phyloP scores from a whole-genome alignment of 108 stramenopile species.

The Cyclotella atomus region DNA sequence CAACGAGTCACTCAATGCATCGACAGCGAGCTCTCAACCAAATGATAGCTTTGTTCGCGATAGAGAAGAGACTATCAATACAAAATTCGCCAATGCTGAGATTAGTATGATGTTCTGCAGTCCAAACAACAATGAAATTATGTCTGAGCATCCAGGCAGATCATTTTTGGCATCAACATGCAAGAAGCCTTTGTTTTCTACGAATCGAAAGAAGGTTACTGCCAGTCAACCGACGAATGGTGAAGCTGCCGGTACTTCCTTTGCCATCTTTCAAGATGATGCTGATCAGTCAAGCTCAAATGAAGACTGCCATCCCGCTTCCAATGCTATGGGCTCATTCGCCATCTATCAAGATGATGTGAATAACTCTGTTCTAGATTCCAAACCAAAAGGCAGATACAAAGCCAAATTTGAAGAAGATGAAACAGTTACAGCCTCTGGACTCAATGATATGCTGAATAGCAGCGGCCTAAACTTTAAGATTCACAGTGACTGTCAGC shows the following conservation, averaged over 20 bases:
- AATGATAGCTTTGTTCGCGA: slow-evolving; percentile 55
- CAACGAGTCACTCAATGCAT: slow-evolving; percentile 49
- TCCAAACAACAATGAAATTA: slow-evolving; percentile 52
- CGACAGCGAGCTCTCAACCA: slow-evolving; percentile 71
- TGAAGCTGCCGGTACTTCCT: neutral
- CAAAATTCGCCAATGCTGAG: slow-evolving; percentile 79
- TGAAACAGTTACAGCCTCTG: slow-evolving; percentile 5
- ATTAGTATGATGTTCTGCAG: slow-evolving; percentile 91
- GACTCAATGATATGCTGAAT: slow-evolving; percentile 5
- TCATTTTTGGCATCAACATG: slow-evolving; percentile 13
- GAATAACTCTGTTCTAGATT: slow-evolving; percentile 13
- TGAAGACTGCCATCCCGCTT: neutral
- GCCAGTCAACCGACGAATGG: neutral
- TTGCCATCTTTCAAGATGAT: slow-evolving; percentile 13
- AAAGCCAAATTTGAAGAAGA: neutral
- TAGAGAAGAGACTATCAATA: slow-evolving; percentile 86
- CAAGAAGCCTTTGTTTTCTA: slow-evolving; percentile 9
- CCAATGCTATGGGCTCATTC: slow-evolving; percentile 16
- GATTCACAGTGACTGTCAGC: slow-evolving; percentile 2
- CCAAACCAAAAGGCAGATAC: neutral
- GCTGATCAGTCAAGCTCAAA: too few species aligned
- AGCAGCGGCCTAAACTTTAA: neutral
- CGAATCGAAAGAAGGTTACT: neutral
- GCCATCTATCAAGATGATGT: slow-evolving; percentile 37
- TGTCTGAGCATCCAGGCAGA: slow-evolving; percentile 24